These are phyloP conservation scores for Filobasidium floriforme DNA, from an alignment of 768 basidiomycete species.

Conservation along the genomic window DNA sequence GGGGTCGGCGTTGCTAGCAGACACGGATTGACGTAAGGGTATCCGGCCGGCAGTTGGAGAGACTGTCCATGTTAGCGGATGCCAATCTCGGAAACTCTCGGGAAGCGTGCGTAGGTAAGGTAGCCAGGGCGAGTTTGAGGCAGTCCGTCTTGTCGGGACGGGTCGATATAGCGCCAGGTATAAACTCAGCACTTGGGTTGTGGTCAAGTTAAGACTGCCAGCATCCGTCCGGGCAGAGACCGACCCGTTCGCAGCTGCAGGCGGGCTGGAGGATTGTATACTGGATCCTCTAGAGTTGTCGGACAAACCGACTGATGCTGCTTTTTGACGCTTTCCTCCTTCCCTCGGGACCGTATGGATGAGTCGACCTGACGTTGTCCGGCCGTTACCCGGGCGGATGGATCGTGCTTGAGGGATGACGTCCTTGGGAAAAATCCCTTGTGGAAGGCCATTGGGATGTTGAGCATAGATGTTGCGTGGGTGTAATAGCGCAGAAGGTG, in stretches of 20 bases:
- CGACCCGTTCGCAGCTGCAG: background rate
- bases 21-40: slow-evolving; percentile 35
- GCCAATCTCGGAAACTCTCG: slow-evolving; percentile 57
- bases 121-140: slow-evolving; percentile 38
- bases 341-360: slow-evolving; percentile 12
- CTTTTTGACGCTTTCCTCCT: slow-evolving; percentile 36
- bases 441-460: slow-evolving; percentile 49
- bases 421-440: background rate
- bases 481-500: slow-evolving; percentile 65
- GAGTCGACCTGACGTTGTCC: slow-evolving; percentile 7
- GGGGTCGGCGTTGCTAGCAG: no score
- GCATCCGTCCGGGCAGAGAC: background rate
- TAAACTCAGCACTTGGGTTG: slow-evolving; percentile 69
- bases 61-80: slow-evolving; percentile 70
- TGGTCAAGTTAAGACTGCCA: slow-evolving; percentile 45
- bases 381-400: slow-evolving; percentile 12
- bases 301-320: background rate
- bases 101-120: slow-evolving; percentile 71
- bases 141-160: background rate
- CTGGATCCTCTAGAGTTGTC: background rate
- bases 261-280: background rate
- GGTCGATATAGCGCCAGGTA: slow-evolving; percentile 66
- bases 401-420: slow-evolving; percentile 22
- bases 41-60: slow-evolving; percentile 12
- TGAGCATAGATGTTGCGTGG: slow-evolving; percentile 57